Evolutionary conservation across 2,329 filamentous ascomycete species (phyloP), one percentile per base, ranked within the genome.

Genomic region (Diplodia intermedia): DNA sequence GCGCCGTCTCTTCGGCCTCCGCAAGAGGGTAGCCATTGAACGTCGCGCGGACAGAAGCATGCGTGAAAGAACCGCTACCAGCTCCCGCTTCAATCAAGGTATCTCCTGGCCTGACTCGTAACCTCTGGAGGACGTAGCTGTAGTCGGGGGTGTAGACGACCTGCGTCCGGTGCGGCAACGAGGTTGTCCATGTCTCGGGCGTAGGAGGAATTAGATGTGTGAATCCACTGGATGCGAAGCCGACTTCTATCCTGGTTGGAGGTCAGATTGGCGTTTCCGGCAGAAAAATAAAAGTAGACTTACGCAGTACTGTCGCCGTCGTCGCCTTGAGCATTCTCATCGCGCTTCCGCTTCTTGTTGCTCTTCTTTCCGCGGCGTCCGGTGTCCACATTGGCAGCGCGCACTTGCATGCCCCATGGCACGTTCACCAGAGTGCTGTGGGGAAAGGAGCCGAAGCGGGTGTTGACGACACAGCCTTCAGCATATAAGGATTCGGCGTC

Each of bases 381-480:
- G 0, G 94, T 97, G 75, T 97, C 92, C 68, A 97, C 93, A 38
- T 90, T 88, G 1, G 93, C 97, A 8, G 95, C 95, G 56, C 92
- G 86, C 26, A 98, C 89, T 77, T 98, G 95, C 7, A 91, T 93
- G 33, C 95, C 95, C 94, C 94, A 98, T 52, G 92, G 91, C 66
- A 93, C 84, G 5, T 88, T 85, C 67, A 97, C 75, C 31, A 85
- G 78, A 0, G 82, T 84, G 70, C 77, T 82, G 72, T 85, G 83
- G 2, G 83, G 83, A 67, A 82, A 85, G 15, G 94, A 97, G 60
- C 95, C 95, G 75, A 97, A 99, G 54, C 94, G 89, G 1, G 94
- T 99, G 81, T 97, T 98, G 66, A 94, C 88, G 53, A 85, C 82
- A 23, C 80, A 80, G 63, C 82, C 82, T 70, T 83, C 82, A 66